A percentile compares a stretch with the other conserved stretches of the same genome.
These are phyloP conservation scores for Gossypium sturtianum DNA, from an alignment of 345 rosid species.

Conservation along the genomic window DNA sequence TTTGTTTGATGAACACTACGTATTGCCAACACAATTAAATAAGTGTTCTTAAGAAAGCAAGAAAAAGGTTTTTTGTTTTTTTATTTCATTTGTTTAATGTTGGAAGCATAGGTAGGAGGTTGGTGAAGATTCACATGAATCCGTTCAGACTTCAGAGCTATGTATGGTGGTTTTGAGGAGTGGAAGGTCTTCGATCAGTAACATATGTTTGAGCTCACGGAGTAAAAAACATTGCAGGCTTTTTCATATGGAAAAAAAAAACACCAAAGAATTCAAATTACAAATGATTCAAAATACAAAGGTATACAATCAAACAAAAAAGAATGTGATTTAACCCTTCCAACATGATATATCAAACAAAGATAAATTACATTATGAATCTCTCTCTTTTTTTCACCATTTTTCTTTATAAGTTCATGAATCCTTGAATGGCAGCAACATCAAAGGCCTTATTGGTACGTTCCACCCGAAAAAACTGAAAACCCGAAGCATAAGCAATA, in stretches of 20 bases:
- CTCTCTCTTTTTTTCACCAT: not conserved
- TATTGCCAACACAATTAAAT: not conserved
- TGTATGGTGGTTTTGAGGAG: too few species aligned
- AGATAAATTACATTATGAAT: slow-evolving; percentile 11
- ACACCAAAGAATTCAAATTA: not conserved
- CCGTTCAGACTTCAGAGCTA: too few species aligned
- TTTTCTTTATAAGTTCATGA: not conserved
- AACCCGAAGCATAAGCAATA: slow-evolving; percentile 6
- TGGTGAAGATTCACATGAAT: too few species aligned
- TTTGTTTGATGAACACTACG: not conserved
- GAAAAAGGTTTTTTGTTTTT: too few species aligned
- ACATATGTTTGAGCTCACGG: not conserved
- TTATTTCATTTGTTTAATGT: too few species aligned
- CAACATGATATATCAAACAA: not conserved
- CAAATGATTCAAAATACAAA: not conserved
- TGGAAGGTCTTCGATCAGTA: too few species aligned
- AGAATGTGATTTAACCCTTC: slow-evolving; percentile 5
- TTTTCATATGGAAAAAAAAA: not conserved
- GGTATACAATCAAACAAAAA: not conserved
- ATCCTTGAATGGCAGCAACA: slow-evolving; percentile 26
- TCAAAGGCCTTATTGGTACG: slow-evolving; percentile 29
- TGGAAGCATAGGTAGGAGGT: too few species aligned
- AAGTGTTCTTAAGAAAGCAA: too few species aligned
- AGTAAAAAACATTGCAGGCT: not conserved
- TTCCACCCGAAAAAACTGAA: slow-evolving; percentile 5